Conservation (phyloP, 2,329 filamentous ascomycete species). For the Aureobasidium sp. region DNA sequence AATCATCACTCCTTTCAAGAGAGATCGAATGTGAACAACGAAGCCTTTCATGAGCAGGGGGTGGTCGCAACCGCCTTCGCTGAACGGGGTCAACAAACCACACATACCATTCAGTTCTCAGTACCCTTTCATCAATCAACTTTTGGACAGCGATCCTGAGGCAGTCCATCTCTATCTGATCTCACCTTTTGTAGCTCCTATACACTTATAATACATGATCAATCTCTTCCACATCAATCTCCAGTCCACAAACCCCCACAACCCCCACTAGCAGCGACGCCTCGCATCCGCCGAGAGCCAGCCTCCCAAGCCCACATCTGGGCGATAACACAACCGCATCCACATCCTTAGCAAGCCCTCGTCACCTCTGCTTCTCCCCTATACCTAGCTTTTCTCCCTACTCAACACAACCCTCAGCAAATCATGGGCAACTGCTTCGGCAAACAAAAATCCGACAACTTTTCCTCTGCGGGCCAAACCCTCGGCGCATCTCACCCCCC, state of each 20-base stretch:
- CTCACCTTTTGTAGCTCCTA: no score
- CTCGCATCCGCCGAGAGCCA: not conserved
- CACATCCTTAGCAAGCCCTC: not conserved
- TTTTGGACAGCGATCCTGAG: not conserved
- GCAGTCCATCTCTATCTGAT: not conserved
- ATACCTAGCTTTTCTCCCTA: no score
- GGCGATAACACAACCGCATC: not conserved
- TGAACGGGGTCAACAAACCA: not conserved
- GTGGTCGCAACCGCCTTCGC: not conserved
- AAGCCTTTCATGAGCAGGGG: not conserved
- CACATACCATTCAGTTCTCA: not conserved
- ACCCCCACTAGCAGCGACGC: not conserved
- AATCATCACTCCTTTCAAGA: not conserved
- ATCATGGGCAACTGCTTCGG: constrained; percentile 87
- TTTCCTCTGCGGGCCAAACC: constrained; percentile 64
- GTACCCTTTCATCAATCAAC: not conserved
- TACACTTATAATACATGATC: not conserved
- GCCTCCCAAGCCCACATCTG: constrained; percentile 3
- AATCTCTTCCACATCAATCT: not conserved
- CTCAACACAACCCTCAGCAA: no score
- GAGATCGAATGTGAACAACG: not conserved
- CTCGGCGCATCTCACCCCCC: constrained; percentile 47
- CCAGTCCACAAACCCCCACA: not conserved
- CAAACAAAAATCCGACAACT: constrained; percentile 59
- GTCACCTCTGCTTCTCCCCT: not conserved